Conservation (phyloP, 169 alveolate genomes). For the Plasmodium reichenowi region DNA sequence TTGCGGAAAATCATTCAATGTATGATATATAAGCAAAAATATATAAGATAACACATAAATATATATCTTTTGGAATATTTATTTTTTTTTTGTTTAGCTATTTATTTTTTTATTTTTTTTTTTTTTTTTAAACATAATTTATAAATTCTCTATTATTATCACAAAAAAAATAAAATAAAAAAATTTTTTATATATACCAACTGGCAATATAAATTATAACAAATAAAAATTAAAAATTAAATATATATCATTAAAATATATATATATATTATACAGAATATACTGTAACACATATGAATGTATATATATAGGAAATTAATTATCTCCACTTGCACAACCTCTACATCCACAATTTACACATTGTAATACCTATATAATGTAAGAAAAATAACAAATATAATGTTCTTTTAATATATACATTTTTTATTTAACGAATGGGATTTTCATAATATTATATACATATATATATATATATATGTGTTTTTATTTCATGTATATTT, state of each 20-base stretch:
- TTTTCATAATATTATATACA: neutral
- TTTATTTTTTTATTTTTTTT: slow-evolving; percentile 12
- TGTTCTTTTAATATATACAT: neutral
- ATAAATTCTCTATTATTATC: slow-evolving; percentile 11
- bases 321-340: slow-evolving; percentile 96
- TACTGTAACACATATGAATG: too few species aligned
- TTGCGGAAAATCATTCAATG: slow-evolving; percentile 75
- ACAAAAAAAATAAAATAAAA: slow-evolving; percentile 26
- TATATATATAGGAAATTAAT: neutral
- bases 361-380: slow-evolving; percentile 86
- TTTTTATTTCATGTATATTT: neutral
- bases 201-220: neutral
- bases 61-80: neutral
- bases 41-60: neutral
- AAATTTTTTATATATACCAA: neutral
- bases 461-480: slow-evolving; percentile 3
- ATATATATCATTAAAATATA: neutral
- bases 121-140: slow-evolving; percentile 6
- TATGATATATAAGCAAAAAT: slow-evolving; percentile 8
- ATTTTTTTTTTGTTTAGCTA: neutral
- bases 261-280: too few species aligned
- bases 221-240: slow-evolving; percentile 20
- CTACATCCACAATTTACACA: slow-evolving; percentile 99
- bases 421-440: neutral
- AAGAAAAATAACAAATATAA: slow-evolving; percentile 3